phyloP scores from a whole-genome alignment of 225 moss, liverwort and hornwort species.

The Asterella californica region DNA sequence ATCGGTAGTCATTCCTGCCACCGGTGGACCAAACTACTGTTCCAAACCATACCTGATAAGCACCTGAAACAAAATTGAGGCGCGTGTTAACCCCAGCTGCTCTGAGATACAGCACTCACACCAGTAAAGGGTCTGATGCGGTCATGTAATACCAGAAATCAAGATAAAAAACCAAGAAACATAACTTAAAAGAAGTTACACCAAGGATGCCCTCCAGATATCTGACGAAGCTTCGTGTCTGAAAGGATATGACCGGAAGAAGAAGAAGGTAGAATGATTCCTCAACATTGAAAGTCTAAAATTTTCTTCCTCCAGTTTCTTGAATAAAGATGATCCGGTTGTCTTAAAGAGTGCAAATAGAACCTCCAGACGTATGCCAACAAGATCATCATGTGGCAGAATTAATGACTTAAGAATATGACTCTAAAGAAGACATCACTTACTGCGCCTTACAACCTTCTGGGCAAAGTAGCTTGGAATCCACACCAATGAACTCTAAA shows the following conservation, averaged over 20 bases:
- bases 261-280: no score
- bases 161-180: no score
- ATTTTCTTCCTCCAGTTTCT: no score
- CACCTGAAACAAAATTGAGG: conserved; percentile 48
- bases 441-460: neutral
- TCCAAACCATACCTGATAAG: conserved; percentile 69
- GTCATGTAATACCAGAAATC: no score
- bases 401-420: conserved; percentile 1
- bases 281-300: no score
- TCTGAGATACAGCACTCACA: neutral
- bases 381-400: neutral
- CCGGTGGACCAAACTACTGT: conserved; percentile 49
- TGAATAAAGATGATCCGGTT: no score
- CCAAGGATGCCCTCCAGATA: no score
- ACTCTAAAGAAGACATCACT: neutral
- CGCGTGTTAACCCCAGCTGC: conserved; percentile 2
- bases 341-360: no score
- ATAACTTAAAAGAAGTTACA: neutral
- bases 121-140: no score
- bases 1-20: conserved; percentile 53
- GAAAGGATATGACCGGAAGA: no score
- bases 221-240: no score
- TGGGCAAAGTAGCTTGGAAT: neutral
- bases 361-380: no score
- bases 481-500: neutral